Base-by-base conservation (phyloP, 2,329 filamentous ascomycete species). In the Ilyonectria mors-panacis region DNA sequence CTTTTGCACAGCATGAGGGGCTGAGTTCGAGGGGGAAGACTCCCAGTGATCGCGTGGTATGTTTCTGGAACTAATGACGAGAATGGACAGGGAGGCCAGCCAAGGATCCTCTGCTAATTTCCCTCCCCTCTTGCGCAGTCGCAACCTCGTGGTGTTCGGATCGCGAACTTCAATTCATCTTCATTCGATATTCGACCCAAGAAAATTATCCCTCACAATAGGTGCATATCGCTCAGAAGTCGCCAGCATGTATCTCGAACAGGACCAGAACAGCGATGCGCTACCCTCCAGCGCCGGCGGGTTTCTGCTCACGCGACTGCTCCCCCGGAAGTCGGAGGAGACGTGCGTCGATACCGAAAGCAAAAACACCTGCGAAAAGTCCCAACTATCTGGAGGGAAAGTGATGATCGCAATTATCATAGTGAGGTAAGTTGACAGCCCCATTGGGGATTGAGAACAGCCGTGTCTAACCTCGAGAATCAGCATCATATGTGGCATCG, bases 331-430 rank as follows among this genome's bases (percentile, higher is more conserved):
- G 6, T 54, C 73, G 45, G 64, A 70, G 54, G 63, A 73, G 30
- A 66, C 69, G 37, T 75, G 73, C 48, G 26, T 45, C n/a, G 35
- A 63, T 23, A 66, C 65, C 51, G 37, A 39, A 6, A 39, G 13
- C 13, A 15, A 39, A 4, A 68, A 75, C 53, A 65, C 66, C 12
- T 75, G 73, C 63, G 73, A 76, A 58, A 76, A 76, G 53, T 67
- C 73, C 1, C 57, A 56, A 4, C 30, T 70, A 1, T 66, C 71
- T 1, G 66, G 68, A n/a, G 67, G 67, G 6, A 56, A 66, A 6
- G 54, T 67, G 6, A 51, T 76, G 10, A 35, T 74, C 15, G 45
- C 68, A 4, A 51, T 75, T n/a, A 23, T 69, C 6, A n/a, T 67
- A 21, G 65, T 65, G 5, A 62, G 66, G 73, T 75, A 69, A 21